Evolutionary conservation across 2,329 filamentous ascomycete genomes (phyloP).

Genomic region (Elsinoe ampelina): DNA sequence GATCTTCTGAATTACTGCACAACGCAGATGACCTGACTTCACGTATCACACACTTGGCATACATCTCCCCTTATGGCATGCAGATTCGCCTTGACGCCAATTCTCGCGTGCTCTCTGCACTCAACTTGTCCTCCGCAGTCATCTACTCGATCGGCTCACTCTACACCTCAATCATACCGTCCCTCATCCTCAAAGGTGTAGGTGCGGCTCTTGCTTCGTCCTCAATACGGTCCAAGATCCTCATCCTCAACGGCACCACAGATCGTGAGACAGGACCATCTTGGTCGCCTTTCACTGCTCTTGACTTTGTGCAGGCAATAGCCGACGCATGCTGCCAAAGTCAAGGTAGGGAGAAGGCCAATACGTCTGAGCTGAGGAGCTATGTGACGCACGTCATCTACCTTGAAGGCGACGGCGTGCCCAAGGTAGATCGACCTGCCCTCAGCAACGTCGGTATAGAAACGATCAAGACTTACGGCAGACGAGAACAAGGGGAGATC

Average conservation of each 20-base stretch:
- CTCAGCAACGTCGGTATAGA: conserved; percentile 64
- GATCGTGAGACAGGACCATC: conserved; percentile 81
- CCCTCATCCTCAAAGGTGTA: conserved; percentile 66
- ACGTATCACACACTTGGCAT: conserved; percentile 78
- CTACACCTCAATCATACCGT: conserved; percentile 82
- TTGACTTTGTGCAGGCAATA: conserved; percentile 76
- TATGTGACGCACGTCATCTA: conserved; percentile 84
- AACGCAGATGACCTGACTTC: conserved; percentile 58
- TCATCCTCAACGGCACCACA: conserved; percentile 73
- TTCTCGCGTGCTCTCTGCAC: conserved; percentile 62
- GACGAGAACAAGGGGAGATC: conserved; percentile 42
- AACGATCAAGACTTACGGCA: conserved; percentile 66
- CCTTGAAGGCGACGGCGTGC: conserved; percentile 61
- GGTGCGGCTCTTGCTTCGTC: conserved; percentile 50
- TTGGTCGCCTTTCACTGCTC: conserved; percentile 54
- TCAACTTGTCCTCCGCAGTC: conserved; percentile 56
- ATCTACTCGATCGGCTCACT: conserved; percentile 92
- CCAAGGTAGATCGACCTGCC: conserved; percentile 57
- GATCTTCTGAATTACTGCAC: conserved; percentile 38
- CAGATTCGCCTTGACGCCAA: conserved; percentile 83
- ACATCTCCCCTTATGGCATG: conserved; percentile 98
- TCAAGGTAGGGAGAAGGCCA: conserved; percentile 32
- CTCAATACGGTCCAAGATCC: conserved; percentile 58
- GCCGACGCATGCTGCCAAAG: conserved; percentile 64
- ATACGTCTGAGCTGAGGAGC: conserved; percentile 43